Percentiles rank a stretch among this genome's conserved stretches.
These are phyloP conservation scores for Russula compacta DNA, from an alignment of 768 basidiomycete species.

Conservation along the genomic window DNA sequence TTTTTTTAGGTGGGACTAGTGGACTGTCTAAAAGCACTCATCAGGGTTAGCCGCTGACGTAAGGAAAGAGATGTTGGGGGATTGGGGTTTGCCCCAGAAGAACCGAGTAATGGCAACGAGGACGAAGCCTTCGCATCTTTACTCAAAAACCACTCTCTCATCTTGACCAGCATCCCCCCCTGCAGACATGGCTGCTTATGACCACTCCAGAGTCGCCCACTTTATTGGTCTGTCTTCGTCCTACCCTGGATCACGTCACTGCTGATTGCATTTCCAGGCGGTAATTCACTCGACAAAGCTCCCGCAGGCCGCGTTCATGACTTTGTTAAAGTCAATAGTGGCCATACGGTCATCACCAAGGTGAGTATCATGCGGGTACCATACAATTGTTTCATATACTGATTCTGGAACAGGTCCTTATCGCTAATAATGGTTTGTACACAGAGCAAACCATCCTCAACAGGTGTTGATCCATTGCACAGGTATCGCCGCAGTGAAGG, in stretches of 20 bases:
- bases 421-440: slow-evolving; percentile 87
- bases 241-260: slow-evolving; percentile 15
- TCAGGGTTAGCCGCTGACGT: slow-evolving; percentile 6
- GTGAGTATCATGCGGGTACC: slow-evolving; percentile 37
- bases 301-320: slow-evolving; percentile 71
- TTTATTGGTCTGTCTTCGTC: slow-evolving; percentile 43
- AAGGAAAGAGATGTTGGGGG: slow-evolving; percentile 16
- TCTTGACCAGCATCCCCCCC: slow-evolving; percentile 3
- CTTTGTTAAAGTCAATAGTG: slow-evolving; percentile 85
- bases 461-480: slow-evolving; percentile 16
- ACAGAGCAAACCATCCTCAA: neutral
- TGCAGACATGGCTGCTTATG: slow-evolving; percentile 31
- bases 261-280: slow-evolving; percentile 46
- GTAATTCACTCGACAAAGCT: slow-evolving; percentile 84
- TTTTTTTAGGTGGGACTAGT: neutral
- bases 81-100: slow-evolving; percentile 20
- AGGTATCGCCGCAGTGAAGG: slow-evolving; percentile 99
- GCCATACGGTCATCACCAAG: slow-evolving; percentile 98
- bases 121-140: neutral
- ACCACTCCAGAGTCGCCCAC: slow-evolving; percentile 52
- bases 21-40: neutral
- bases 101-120: slow-evolving; percentile 10
- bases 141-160: neutral
- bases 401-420: slow-evolving; percentile 64
- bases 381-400: neutral